Percentiles rank a stretch among this genome's conserved stretches.
phyloP scores from a whole-genome alignment of 2,329 filamentous ascomycete species.

The Apiospora phragmitis region DNA sequence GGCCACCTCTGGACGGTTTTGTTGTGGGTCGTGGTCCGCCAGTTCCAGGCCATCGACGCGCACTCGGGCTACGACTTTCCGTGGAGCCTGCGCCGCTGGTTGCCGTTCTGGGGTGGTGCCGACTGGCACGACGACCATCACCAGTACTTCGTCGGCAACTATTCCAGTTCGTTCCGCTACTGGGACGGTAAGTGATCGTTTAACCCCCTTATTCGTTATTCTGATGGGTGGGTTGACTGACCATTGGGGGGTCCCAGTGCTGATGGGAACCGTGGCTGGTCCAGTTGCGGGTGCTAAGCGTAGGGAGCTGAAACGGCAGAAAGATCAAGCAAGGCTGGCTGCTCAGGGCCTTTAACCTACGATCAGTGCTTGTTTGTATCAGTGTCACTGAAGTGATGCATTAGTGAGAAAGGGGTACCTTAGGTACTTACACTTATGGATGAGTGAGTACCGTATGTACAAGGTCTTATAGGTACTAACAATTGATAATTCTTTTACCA shows the following conservation, averaged over 20 bases:
- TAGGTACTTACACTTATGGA: too few species aligned
- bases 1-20: constrained; percentile 97
- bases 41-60: constrained; percentile 97
- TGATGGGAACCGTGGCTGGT: background rate
- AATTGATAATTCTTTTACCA: too few species aligned
- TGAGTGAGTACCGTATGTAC: background rate
- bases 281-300: background rate
- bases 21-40: constrained; percentile 85
- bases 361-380: background rate
- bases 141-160: constrained; percentile 98
- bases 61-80: constrained; percentile 99
- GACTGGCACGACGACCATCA: constrained; percentile 97
- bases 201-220: constrained; percentile 75
- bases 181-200: constrained; percentile 95
- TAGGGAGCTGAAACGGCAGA: background rate
- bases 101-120: constrained; percentile 97
- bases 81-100: constrained; percentile 91
- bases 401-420: background rate
- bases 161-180: constrained; percentile 96
- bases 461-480: background rate
- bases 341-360: background rate
- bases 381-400: background rate
- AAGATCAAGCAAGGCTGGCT: background rate
- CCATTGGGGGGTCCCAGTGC: background rate
- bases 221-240: background rate